Conservation (phyloP, 495 filamentous ascomycete genomes). For the Penicillium soppii region DNA sequence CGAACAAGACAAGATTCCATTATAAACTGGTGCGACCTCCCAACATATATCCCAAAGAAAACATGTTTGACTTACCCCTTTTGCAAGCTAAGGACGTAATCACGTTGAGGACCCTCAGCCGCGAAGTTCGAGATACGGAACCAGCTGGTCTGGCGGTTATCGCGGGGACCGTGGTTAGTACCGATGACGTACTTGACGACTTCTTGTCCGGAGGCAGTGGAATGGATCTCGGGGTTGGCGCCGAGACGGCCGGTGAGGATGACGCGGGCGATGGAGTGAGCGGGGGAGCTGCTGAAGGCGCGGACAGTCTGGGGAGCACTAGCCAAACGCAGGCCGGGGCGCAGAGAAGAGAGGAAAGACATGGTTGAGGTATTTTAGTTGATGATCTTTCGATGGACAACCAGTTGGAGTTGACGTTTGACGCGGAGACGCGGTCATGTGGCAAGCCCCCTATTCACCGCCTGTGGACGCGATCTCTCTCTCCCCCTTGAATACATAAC, state of each 20-base stretch:
- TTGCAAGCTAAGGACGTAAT: constrained; percentile 61
- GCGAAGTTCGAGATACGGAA: constrained; percentile 69
- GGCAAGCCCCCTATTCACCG: no score
- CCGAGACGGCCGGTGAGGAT: constrained; percentile 76
- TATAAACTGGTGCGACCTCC: no score
- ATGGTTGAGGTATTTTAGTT: constrained; percentile 38
- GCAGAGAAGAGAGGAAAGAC: constrained; percentile 46
- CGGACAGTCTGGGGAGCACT: constrained; percentile 48
- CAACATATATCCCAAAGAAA: not conserved
- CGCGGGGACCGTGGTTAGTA: constrained; percentile 52
- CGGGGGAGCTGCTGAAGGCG: constrained; percentile 54
- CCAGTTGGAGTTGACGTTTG: not conserved
- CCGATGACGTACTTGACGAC: constrained; percentile 67
- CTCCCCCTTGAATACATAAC: no score
- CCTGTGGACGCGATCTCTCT: no score
- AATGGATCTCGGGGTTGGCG: constrained; percentile 62
- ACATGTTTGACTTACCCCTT: constrained; percentile 68
- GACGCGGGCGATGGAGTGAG: constrained; percentile 54
- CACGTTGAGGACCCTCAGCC: constrained; percentile 57
- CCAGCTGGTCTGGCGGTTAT: constrained; percentile 72
- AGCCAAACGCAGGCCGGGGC: constrained; percentile 33
- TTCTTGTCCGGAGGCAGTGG: constrained; percentile 65
- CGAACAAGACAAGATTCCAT: not conserved
- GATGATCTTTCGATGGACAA: constrained; percentile 28
- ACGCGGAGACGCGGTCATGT: not conserved